A percentile compares a stretch with the other conserved stretches of the same genome.
Conservation (phyloP, 257 asterid genomes). For the Solanum peruvianum region DNA sequence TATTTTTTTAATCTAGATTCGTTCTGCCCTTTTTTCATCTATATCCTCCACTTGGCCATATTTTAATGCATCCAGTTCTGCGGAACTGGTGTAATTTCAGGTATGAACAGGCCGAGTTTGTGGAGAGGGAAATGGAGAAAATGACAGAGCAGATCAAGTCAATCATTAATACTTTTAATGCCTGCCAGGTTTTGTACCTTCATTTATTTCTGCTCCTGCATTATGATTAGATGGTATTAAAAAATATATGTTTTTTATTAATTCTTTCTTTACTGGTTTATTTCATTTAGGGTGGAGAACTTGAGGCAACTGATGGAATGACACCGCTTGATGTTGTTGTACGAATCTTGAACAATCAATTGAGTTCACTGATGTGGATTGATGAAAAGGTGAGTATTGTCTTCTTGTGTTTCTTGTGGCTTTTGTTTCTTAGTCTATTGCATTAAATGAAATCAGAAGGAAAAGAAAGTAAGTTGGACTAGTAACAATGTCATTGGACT, state of each 20-base stretch:
- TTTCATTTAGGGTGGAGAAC: constrained; percentile 73
- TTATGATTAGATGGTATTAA: not conserved
- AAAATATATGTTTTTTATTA: not conserved
- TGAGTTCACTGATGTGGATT: constrained; percentile 87
- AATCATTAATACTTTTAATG: constrained; percentile 61
- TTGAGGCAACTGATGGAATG: constrained; percentile 65
- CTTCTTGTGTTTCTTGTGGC: not conserved
- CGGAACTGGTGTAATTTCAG: constrained; percentile 23
- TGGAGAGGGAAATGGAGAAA: constrained; percentile 76
- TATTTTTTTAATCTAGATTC: not conserved
- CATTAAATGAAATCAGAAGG: not conserved
- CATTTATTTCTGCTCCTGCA: not conserved
- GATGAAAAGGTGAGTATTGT: constrained; percentile 74
- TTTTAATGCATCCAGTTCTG: not conserved
- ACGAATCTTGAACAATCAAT: constrained; percentile 79
- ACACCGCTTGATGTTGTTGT: constrained; percentile 80
- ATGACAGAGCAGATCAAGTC: constrained; percentile 82
- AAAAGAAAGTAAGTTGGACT: not conserved
- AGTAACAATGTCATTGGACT: not conserved
- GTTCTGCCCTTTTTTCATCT: not conserved
- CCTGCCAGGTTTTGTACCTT: constrained; percentile 48
- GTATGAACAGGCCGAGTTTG: constrained; percentile 82
- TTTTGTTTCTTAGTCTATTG: not conserved
- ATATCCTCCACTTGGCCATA: not conserved
- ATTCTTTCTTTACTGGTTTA: not conserved